These are phyloP conservation scores for Ophiosphaerella korrae DNA, from an alignment of 2,329 filamentous ascomycete species.

Conservation along the genomic window DNA sequence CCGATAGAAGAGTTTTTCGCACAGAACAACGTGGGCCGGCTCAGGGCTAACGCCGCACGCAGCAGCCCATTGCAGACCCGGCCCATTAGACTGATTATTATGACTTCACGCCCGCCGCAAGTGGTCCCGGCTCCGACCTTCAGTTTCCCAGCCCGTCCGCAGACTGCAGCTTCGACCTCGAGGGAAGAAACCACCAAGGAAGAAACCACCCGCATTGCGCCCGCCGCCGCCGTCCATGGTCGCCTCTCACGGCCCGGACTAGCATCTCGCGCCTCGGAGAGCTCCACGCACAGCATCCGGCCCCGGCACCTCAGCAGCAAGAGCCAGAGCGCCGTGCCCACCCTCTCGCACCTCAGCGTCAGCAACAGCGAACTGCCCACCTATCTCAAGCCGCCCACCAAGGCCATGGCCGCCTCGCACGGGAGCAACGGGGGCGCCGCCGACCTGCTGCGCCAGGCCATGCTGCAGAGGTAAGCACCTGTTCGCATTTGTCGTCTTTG, in stretches of 20 bases:
- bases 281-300: conserved; percentile 32
- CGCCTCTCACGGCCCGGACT: conserved; percentile 36
- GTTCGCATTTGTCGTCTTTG: conserved; percentile 1
- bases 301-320: conserved; percentile 45
- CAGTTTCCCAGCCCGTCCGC: conserved; percentile 9
- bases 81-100: conserved; percentile 37
- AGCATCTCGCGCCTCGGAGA: conserved; percentile 38
- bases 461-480: conserved; percentile 61
- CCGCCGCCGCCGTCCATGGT: conserved; percentile 35
- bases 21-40: conserved; percentile 34
- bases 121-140: conserved; percentile 21
- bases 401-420: conserved; percentile 36
- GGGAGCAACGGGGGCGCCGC: conserved; percentile 51
- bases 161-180: conserved; percentile 4
- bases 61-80: conserved; percentile 31
- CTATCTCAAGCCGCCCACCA: conserved; percentile 31
- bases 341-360: conserved; percentile 47
- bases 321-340: conserved; percentile 52
- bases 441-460: conserved; percentile 63
- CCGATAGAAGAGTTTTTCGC: conserved; percentile 46
- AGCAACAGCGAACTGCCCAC: conserved; percentile 33
- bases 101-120: conserved; percentile 36
- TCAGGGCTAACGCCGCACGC: conserved; percentile 40
- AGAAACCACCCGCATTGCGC: conserved; percentile 24
- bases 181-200: conserved; percentile 7